Evolutionary conservation across 139 green algal genomes (phyloP).

Genomic region (Eudorina sp.): DNA sequence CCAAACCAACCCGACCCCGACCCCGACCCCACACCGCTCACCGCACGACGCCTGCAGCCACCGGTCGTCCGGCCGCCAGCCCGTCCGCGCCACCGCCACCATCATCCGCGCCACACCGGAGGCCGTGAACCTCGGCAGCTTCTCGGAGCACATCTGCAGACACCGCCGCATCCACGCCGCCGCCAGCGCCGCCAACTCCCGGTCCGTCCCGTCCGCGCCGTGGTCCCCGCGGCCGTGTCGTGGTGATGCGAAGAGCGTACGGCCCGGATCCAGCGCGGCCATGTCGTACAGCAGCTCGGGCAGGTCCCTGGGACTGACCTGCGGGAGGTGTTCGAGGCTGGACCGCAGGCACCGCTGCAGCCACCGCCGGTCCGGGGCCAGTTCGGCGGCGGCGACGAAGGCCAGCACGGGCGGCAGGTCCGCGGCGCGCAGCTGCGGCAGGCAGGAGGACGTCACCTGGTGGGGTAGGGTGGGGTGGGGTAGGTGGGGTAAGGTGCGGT

Average conservation of each 20-base stretch:
- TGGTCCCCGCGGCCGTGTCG: neutral
- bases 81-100: conserved; percentile 13
- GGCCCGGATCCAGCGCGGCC: neutral
- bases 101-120: conserved; percentile 23
- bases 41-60: conserved; percentile 34
- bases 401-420: conserved; percentile 23
- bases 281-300: conserved; percentile 13
- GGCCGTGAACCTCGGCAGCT: conserved; percentile 32
- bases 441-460: neutral
- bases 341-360: neutral
- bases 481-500: too few relatives aligned
- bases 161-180: neutral
- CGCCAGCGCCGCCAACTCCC: conserved; percentile 3
- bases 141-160: conserved; percentile 10
- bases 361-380: neutral
- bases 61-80: neutral
- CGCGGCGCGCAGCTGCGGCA: neutral
- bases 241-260: neutral
- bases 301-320: conserved; percentile 3
- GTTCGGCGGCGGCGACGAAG: neutral
- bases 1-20: too few relatives aligned
- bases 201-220: neutral
- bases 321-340: neutral
- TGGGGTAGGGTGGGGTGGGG: neutral
- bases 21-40: neutral